Evolutionary conservation across 1,284 basidiomycete genomes (phyloP).

Genomic region (Coniferiporia sulphurascens): DNA sequence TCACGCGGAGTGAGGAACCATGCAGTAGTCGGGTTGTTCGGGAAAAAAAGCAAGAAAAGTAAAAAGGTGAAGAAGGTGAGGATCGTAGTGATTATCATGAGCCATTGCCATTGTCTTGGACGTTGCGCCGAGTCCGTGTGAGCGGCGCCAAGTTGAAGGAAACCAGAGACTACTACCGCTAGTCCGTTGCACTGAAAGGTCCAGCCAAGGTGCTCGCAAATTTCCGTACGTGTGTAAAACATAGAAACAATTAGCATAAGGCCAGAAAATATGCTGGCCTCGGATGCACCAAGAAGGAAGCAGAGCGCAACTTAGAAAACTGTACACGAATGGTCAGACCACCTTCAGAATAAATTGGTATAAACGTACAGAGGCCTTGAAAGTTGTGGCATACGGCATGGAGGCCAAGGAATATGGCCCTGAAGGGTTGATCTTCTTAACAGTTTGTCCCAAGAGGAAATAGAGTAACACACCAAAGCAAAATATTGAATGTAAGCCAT

Average conservation of each 20-base stretch:
- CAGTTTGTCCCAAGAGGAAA: too few relatives aligned
- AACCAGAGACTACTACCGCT: conserved; percentile 28
- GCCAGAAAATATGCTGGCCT: conserved; percentile 28
- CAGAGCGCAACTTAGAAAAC: conserved; percentile 26
- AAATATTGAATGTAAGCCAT: conserved; percentile 20
- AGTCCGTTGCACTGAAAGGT: conserved; percentile 29
- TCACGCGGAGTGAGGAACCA: conserved; percentile 27
- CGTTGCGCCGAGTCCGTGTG: conserved; percentile 22
- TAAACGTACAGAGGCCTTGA: conserved; percentile 14
- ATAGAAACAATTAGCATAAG: conserved; percentile 29
- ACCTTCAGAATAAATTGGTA: neutral
- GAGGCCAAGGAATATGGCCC: conserved; percentile 16
- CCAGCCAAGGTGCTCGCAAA: conserved; percentile 29
- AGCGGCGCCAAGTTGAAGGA: conserved; percentile 30
- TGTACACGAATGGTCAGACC: neutral
- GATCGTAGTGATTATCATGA: conserved; percentile 28
- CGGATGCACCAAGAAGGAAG: conserved; percentile 30
- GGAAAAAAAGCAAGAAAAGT: conserved; percentile 24
- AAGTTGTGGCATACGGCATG: conserved; percentile 18
- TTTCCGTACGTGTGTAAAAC: conserved; percentile 31
- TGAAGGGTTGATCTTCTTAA: neutral
- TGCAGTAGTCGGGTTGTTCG: conserved; percentile 26
- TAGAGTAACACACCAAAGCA: conserved; percentile 11
- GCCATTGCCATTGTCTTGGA: conserved; percentile 27
- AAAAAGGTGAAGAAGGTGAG: conserved; percentile 23